phyloP scores from a whole-genome alignment of 768 basidiomycete species.

The Rhizopogon vesiculosus region DNA sequence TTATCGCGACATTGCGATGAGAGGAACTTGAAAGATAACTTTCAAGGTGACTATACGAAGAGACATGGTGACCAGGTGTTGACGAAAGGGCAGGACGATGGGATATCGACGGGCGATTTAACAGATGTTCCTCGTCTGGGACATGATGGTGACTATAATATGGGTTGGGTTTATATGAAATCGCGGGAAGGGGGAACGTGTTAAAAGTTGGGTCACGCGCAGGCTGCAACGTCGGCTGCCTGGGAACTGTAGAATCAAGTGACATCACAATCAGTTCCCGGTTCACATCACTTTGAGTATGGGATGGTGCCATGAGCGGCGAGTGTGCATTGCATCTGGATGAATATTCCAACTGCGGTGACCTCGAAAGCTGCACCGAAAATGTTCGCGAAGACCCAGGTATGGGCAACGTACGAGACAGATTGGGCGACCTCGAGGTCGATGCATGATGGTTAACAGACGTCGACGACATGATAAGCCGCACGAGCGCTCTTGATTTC shows the following conservation, averaged over 20 bases:
- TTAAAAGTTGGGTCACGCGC: conserved; percentile 22
- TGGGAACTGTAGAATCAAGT: conserved; percentile 47
- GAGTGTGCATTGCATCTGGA: conserved; percentile 16
- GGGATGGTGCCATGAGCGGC: conserved; percentile 16
- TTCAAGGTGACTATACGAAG: conserved; percentile 38
- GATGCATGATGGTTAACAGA: conserved; percentile 9
- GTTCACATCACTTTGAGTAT: conserved; percentile 29
- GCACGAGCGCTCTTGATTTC: conserved; percentile 18
- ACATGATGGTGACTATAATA: conserved; percentile 45
- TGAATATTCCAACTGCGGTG: conserved; percentile 15
- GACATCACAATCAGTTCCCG: conserved; percentile 40
- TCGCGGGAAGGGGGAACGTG: conserved; percentile 33
- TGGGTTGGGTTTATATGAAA: conserved; percentile 41
- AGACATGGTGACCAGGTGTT: conserved; percentile 35
- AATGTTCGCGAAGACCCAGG: conserved; percentile 25
- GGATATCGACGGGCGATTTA: conserved; percentile 46
- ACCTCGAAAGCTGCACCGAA: conserved; percentile 21
- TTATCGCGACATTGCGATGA: conserved; percentile 57
- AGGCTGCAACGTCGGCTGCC: conserved; percentile 51
- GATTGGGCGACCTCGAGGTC: conserved; percentile 25
- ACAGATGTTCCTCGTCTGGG: conserved; percentile 25
- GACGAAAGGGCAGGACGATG: conserved; percentile 32
- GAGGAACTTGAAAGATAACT: conserved; percentile 52
- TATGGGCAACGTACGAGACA: conserved; percentile 25
- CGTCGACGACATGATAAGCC: conserved; percentile 9